Conservation (phyloP, 345 rosid genomes). For the Turnera subulata region DNA sequence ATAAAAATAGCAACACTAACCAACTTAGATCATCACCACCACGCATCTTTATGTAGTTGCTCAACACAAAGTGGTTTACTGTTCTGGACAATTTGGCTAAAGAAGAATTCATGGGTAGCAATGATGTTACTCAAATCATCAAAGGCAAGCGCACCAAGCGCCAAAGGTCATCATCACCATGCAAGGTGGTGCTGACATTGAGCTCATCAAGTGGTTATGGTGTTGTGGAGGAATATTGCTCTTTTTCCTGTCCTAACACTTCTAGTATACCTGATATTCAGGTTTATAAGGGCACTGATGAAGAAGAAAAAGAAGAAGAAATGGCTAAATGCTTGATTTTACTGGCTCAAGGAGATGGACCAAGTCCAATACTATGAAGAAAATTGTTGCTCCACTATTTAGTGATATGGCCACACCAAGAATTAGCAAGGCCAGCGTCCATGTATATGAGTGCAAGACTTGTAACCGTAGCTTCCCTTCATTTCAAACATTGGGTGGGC, state of each 20-base stretch:
- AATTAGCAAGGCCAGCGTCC: constrained; percentile 41
- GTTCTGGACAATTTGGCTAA: not conserved
- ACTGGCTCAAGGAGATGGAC: constrained; percentile 58
- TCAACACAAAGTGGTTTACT: too few species aligned
- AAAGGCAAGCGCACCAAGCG: too few species aligned
- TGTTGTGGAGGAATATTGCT: constrained; percentile 27
- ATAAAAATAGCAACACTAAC: too few species aligned
- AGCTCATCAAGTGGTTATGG: constrained; percentile 49
- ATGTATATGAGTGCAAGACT: constrained; percentile 84
- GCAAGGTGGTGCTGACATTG: too few species aligned
- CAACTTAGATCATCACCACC: too few species aligned
- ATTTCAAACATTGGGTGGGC: constrained; percentile 95
- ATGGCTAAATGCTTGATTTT: too few species aligned
- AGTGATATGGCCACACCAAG: constrained; percentile 19
- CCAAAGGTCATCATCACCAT: too few species aligned
- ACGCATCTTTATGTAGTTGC: too few species aligned
- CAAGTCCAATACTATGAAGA: constrained; percentile 2
- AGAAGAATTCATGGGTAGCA: constrained; percentile 15
- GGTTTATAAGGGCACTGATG: constrained; percentile 51
- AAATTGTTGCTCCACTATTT: constrained; percentile 27
- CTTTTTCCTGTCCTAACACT: constrained; percentile 37
- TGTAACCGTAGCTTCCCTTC: constrained; percentile 82
- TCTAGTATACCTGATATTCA: constrained; percentile 15
- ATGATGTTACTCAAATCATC: too few species aligned
- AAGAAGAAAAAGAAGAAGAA: constrained; percentile 83